Evolutionary conservation across 331 rosid genomes (phyloP).

Genomic region (Cucumis variabilis): DNA sequence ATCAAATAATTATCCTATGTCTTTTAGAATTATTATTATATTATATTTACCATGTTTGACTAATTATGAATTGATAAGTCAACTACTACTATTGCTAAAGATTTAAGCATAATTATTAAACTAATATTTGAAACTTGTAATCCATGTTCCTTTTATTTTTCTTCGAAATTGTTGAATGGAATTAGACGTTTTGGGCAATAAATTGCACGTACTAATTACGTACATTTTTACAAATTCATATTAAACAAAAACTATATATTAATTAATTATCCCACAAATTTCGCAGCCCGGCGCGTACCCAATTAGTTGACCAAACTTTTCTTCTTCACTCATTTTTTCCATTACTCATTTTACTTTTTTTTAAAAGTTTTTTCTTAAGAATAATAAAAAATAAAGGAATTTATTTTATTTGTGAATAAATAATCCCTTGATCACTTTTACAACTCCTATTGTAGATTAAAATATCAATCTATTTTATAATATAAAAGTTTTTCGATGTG

Average conservation of each 20-base stretch:
- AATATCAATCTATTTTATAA: no score
- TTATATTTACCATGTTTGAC: neutral
- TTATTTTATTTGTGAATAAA: neutral
- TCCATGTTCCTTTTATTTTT: neutral
- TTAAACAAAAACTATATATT: neutral
- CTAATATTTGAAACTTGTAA: neutral
- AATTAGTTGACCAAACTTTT: constrained; percentile 8
- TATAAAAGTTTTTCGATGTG: no score
- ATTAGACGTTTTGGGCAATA: neutral
- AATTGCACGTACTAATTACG: constrained; percentile 16
- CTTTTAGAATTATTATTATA: neutral
- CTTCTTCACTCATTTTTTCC: no score
- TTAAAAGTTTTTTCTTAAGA: no score
- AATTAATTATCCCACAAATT: constrained; percentile 19
- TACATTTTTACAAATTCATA: neutral
- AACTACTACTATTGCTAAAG: neutral
- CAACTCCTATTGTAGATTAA: no score
- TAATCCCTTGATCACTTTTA: neutral
- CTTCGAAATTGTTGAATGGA: neutral
- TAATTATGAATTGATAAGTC: neutral
- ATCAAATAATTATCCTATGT: no score
- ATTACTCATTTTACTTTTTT: neutral
- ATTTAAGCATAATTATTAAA: neutral
- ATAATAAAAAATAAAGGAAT: no score
- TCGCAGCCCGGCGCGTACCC: constrained; percentile 8